These are phyloP conservation scores for Diaporthe humulicola DNA, from an alignment of 2,329 filamentous ascomycete genomes.

Conservation along the genomic window DNA sequence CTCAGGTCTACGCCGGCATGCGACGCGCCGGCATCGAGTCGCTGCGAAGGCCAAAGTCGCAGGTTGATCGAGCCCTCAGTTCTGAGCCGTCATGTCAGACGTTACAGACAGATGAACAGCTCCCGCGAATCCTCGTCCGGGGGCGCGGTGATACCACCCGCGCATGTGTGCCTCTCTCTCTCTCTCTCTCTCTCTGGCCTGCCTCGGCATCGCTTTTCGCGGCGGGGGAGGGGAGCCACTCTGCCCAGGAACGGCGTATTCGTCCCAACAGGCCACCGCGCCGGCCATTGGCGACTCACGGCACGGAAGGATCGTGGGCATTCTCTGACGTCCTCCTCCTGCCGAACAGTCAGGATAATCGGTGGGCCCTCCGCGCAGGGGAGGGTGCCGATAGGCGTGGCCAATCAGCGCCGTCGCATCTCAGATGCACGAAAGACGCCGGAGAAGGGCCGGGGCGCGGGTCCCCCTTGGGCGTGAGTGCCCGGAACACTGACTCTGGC, in stretches of 20 bases:
- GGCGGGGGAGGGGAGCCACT: too few species aligned
- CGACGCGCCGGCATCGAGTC: not conserved
- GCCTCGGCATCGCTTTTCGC: slow-evolving; percentile 2
- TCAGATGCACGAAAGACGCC: slow-evolving; percentile 35
- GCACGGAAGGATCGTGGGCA: slow-evolving; percentile 16
- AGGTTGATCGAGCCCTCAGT: not conserved
- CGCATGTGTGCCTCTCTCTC: too few species aligned
- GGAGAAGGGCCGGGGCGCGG: slow-evolving; percentile 39
- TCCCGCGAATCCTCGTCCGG: not conserved
- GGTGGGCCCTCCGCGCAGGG: slow-evolving; percentile 3
- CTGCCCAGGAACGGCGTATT: not conserved
- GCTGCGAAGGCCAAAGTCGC: slow-evolving; percentile 1
- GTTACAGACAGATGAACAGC: not conserved
- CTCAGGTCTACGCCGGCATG: slow-evolving; percentile 3
- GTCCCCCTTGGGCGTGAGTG: slow-evolving; percentile 28
- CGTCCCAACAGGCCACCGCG: slow-evolving; percentile 15
- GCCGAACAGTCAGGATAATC: slow-evolving; percentile 18
- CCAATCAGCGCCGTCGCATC: slow-evolving; percentile 35
- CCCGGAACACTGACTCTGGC: slow-evolving; percentile 15
- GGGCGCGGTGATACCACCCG: not conserved
- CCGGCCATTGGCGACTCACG: slow-evolving; percentile 21
- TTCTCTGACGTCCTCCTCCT: slow-evolving; percentile 1
- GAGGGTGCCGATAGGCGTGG: slow-evolving; percentile 20
- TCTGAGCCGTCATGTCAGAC: not conserved
- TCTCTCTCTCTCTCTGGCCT: not conserved